Base-by-base conservation (phyloP, 2,329 filamentous ascomycete species). In the Fusarium stilboides region DNA sequence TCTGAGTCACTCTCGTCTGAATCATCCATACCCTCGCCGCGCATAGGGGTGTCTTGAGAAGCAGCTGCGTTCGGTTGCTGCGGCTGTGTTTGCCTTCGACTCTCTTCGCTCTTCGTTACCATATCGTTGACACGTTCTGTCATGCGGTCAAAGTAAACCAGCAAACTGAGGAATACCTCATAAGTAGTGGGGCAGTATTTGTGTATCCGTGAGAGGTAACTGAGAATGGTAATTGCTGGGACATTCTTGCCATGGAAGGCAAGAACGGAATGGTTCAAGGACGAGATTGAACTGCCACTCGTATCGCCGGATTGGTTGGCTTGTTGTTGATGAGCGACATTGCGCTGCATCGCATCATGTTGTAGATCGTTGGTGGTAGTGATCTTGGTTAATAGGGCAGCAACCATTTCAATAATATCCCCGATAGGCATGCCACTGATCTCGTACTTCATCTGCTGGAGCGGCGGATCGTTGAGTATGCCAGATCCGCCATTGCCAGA, bases 61-160 rank as follows among this genome's bases (percentile, higher is more conserved):
- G 68, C 7, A 34, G 51, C 26, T 55, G 59, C 12, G 42, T 57
- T 44, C 52, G 66, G 34, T 57, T 66, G 43, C 20, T 52, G 44
- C 50, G 65, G 12, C 46, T 70, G 45, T 37, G 63, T 44, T 44
- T 65, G 50, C 62, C 80, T 81, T 65, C 82, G 79, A 72, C 82
- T 76, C 80, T 88, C 83, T 80, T 87, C 91, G 75, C 87, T 89
- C 77, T 91, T 89, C 78, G 92, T 86, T 8, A 94, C 91, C 60
- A 91, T 86, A 44, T 92, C 91, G 77, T 98, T 98, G 62, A 98
- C 94, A 61, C 94, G 88, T 79, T 98, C 96, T 43, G 95, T 98
- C 96, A 99, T 99, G 66, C 96, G 92, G 79, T 99, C 96, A 80
- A 99, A 99, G 80, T 98, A 99, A 33, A 99, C 94, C 57, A 99